Evolutionary conservation across 208 protist genomes (phyloP).

Genomic region (Trypanosoma grayi): DNA sequence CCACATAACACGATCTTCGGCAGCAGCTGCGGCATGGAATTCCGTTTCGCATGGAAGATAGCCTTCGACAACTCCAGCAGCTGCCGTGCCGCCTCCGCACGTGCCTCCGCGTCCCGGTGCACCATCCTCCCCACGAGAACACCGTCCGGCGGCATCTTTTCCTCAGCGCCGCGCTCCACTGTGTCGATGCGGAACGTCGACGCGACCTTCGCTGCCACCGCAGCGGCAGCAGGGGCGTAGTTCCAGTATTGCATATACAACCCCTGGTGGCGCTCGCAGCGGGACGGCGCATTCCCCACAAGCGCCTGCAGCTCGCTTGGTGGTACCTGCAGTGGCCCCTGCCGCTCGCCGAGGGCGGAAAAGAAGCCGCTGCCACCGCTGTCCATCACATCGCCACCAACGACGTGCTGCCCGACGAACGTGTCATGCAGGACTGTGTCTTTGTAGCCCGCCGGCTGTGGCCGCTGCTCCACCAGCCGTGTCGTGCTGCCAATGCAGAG

Average conservation of each 20-base stretch:
- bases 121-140: constrained; percentile 28
- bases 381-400: constrained; percentile 35
- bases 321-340: constrained; percentile 23
- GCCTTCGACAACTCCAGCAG: constrained; percentile 20
- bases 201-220: constrained; percentile 12
- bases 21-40: neutral
- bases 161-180: constrained; percentile 1
- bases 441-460: constrained; percentile 28
- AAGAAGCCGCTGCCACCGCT: constrained; percentile 21
- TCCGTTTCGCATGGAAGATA: constrained; percentile 23
- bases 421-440: constrained; percentile 22
- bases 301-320: constrained; percentile 19
- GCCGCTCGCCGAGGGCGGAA: constrained; percentile 18
- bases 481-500: constrained; percentile 25
- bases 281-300: neutral
- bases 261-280: constrained; percentile 3
- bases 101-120: constrained; percentile 8
- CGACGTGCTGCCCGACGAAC: constrained; percentile 22
- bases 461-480: constrained; percentile 20
- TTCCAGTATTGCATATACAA: constrained; percentile 33
- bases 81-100: neutral
- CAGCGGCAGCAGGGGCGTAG: neutral
- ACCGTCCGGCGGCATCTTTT: constrained; percentile 8
- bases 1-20: constrained; percentile 30
- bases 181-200: constrained; percentile 28